A percentile compares a stretch with the other conserved stretches of the same genome.
These are phyloP conservation scores for Hemisphaericaspora subhashii DNA, from an alignment of 1,139 yeast genomes.

Conservation along the genomic window DNA sequence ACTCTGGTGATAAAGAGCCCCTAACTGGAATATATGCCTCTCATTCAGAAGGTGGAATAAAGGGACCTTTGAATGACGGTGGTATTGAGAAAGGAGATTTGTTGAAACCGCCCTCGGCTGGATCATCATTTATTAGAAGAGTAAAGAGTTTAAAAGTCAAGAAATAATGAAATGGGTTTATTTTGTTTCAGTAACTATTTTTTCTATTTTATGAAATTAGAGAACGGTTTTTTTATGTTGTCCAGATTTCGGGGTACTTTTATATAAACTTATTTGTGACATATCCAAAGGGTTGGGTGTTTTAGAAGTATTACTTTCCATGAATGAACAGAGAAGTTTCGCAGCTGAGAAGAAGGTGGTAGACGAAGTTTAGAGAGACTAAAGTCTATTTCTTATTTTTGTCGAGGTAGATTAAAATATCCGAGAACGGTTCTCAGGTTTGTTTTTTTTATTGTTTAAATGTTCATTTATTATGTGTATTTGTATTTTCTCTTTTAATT, in stretches of 20 bases:
- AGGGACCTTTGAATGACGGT: slow-evolving; percentile 14
- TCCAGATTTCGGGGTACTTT: neutral
- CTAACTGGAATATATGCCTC: slow-evolving; percentile 13
- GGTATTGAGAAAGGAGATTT: slow-evolving; percentile 23
- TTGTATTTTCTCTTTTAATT: slow-evolving; percentile 1
- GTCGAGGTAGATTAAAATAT: no score
- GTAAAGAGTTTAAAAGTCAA: slow-evolving; percentile 87
- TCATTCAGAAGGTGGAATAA: slow-evolving; percentile 18
- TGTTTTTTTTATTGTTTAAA: neutral
- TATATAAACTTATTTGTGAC: neutral
- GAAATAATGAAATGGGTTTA: slow-evolving; percentile 19
- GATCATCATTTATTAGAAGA: slow-evolving; percentile 66
- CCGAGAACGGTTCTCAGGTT: no score
- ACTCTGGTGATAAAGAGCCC: slow-evolving; percentile 30
- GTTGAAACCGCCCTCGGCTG: slow-evolving; percentile 28
- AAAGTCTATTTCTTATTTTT: neutral
- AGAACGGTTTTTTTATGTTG: neutral
- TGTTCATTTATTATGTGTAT: neutral
- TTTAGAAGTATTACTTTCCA: neutral
- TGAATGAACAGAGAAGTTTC: neutral
- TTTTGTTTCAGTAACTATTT: neutral
- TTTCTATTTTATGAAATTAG: neutral
- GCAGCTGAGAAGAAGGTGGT: no score
- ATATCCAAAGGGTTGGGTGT: neutral
- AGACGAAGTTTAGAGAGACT: neutral